Conservation (phyloP, 2,329 filamentous ascomycete genomes). For the Ophiostoma australiae region DNA sequence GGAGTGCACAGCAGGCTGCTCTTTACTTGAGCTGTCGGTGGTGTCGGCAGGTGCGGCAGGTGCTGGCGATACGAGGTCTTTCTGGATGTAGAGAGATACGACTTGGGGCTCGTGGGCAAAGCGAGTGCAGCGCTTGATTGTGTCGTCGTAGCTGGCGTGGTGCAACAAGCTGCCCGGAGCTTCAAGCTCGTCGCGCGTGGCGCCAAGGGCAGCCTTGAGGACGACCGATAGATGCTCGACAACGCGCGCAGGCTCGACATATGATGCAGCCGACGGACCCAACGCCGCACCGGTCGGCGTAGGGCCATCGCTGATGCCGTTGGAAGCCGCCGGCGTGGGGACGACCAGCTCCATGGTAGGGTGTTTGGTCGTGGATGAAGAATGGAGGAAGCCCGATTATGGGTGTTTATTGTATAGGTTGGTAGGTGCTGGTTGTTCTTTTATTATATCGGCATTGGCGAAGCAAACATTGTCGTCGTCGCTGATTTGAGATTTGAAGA, state of each 20-base stretch:
- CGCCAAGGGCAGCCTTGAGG: constrained; percentile 68
- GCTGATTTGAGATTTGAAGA: not conserved
- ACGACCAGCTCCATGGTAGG: constrained; percentile 50
- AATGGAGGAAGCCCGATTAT: not conserved
- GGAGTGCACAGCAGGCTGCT: constrained; percentile 35
- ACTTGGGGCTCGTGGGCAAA: constrained; percentile 86
- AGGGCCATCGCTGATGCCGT: constrained; percentile 40
- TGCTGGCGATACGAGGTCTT: constrained; percentile 47
- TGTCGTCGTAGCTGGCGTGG: constrained; percentile 65
- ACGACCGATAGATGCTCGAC: constrained; percentile 68
- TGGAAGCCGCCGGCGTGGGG: constrained; percentile 40
- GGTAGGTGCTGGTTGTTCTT: constrained; percentile 1
- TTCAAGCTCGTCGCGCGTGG: constrained; percentile 72
- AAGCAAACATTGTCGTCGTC: constrained; percentile 20
- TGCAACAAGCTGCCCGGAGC: constrained; percentile 78
- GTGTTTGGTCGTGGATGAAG: not conserved
- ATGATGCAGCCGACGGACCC: constrained; percentile 42
- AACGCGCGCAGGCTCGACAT: constrained; percentile 63
- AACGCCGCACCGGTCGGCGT: constrained; percentile 6
- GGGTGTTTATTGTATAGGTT: not conserved
- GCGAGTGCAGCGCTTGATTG: constrained; percentile 77
- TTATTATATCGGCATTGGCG: constrained; percentile 23
- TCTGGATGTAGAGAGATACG: constrained; percentile 83
- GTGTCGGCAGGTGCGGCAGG: not conserved
- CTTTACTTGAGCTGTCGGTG: constrained; percentile 34